Evolutionary conservation across 2,329 filamentous ascomycete genomes (phyloP).

Genomic region (Penicillium hesseltinei): DNA sequence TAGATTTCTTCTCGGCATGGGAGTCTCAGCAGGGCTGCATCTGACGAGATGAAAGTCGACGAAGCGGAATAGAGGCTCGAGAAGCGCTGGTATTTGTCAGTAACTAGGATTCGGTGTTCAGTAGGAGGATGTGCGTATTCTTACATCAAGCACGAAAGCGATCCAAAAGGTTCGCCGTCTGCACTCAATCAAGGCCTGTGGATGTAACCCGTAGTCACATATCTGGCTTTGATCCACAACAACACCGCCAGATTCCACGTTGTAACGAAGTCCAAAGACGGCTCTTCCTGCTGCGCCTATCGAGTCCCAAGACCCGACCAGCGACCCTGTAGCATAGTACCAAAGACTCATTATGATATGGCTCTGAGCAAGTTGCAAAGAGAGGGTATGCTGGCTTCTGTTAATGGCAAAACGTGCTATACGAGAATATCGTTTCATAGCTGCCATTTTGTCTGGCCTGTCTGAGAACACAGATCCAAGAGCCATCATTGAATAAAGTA

Average conservation of each 20-base stretch:
- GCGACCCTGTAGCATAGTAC: conserved; percentile 61
- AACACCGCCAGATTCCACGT: conserved; percentile 58
- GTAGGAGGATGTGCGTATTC: conserved; percentile 26
- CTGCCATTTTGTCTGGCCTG: conserved; percentile 44
- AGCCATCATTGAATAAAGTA: conserved; percentile 60
- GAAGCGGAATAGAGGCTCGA: conserved; percentile 58
- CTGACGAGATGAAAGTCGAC: conserved; percentile 57
- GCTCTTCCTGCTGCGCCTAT: conserved; percentile 61
- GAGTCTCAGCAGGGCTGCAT: conserved; percentile 66
- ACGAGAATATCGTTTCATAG: conserved; percentile 50
- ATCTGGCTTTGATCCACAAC: conserved; percentile 45
- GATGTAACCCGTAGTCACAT: conserved; percentile 59
- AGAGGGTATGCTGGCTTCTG: conserved; percentile 52
- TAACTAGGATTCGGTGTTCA: conserved; percentile 10
- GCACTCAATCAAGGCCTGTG: conserved; percentile 61
- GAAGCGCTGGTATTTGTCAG: conserved; percentile 49
- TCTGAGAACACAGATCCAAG: conserved; percentile 56
- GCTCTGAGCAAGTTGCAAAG: conserved; percentile 65
- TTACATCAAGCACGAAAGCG: conserved; percentile 65
- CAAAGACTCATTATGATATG: conserved; percentile 66
- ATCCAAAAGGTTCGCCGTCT: conserved; percentile 71
- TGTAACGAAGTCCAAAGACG: conserved; percentile 60
- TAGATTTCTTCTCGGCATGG: conserved; percentile 62
- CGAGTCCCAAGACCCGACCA: conserved; percentile 62
- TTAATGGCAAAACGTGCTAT: conserved; percentile 60